These are phyloP conservation scores for Xylaria cubensis DNA, from an alignment of 495 filamentous ascomycete species.

Conservation along the genomic window DNA sequence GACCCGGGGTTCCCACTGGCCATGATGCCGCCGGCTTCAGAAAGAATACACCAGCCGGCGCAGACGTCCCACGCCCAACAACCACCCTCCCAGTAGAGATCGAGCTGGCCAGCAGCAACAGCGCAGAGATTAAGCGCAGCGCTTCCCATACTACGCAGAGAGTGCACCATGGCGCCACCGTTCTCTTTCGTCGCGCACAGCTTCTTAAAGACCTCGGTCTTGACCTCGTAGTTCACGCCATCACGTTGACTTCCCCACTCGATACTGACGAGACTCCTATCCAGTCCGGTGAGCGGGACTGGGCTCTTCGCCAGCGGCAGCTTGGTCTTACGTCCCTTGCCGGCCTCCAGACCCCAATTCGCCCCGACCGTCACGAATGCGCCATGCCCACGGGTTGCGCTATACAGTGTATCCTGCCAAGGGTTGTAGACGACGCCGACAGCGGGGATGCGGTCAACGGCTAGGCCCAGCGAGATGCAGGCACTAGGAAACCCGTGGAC, in stretches of 20 bases:
- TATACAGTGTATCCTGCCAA: slow-evolving; percentile 71
- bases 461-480: slow-evolving; percentile 82
- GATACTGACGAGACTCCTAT: slow-evolving; percentile 68
- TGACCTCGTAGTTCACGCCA: slow-evolving; percentile 78
- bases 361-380: slow-evolving; percentile 61
- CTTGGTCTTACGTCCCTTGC: slow-evolving; percentile 36
- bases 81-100: slow-evolving; percentile 92
- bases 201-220: slow-evolving; percentile 70
- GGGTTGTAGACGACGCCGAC: slow-evolving; percentile 91
- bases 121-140: slow-evolving; percentile 85
- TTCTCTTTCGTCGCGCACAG: slow-evolving; percentile 65
- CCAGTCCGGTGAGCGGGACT: slow-evolving; percentile 61
- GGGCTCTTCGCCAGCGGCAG: slow-evolving; percentile 65
- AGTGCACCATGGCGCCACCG: slow-evolving; percentile 86
- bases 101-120: slow-evolving; percentile 79
- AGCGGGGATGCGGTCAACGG: slow-evolving; percentile 63
- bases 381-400: slow-evolving; percentile 71
- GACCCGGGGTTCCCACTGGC: slow-evolving; percentile 77
- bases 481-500: slow-evolving; percentile 81
- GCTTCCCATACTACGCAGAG: slow-evolving; percentile 73
- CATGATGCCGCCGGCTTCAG: slow-evolving; percentile 83
- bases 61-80: slow-evolving; percentile 96
- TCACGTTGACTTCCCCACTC: slow-evolving; percentile 82
- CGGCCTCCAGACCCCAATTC: slow-evolving; percentile 37
- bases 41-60: slow-evolving; percentile 87